Evolutionary conservation across 495 filamentous ascomycete species (phyloP), one percentile per base, ranked within the genome.

Genomic region (Echria macrotheca): DNA sequence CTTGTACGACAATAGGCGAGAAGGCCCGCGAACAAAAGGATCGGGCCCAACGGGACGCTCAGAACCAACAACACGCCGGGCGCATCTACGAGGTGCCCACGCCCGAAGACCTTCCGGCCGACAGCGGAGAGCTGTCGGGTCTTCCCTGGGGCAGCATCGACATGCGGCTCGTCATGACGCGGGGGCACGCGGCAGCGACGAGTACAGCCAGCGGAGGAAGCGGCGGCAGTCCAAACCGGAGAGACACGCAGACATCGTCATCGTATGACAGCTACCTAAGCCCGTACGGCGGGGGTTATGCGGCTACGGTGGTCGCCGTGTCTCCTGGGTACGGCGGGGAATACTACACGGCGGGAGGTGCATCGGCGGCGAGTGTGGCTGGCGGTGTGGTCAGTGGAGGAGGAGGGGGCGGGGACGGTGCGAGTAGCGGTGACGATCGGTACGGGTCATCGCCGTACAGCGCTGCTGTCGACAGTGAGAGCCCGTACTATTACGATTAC

Each of bases 81-180:
- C 67, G 68, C 53, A 69, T 73, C 43, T 86, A 86, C 59, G 63
- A 70, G 6, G 66, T 73, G n/a, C 74, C 76, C 1, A 69, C 70
- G 18, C 61, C 79, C 1, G 66, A 70, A 1, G 79, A 63, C 18
- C 12, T 60, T 4, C 29, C 78, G 14, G 53, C 78, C 26, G 54
- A 60, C 32, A 70, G 64, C 23, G 60, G 67, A 21, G 73, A 77
- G 29, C 70, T 79, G 9, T 78, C 78, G 0, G 82, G 82, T 4
- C 59, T 85, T 2, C 82, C 82, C 0, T 86, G 82, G 82, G 82
- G 82, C 15, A 71, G 79, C 18, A 42, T 83, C 35, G 77, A 69
- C 48, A 65, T 86, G 66, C 62, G 64, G 22, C 73, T 79, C 52
- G 68, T 83, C 2, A 65, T 84, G 0, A 62, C 72, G 7, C 63